Base-by-base conservation (phyloP, 225 moss, liverwort and hornwort species). In the Pseudoscleropodium purum region DNA sequence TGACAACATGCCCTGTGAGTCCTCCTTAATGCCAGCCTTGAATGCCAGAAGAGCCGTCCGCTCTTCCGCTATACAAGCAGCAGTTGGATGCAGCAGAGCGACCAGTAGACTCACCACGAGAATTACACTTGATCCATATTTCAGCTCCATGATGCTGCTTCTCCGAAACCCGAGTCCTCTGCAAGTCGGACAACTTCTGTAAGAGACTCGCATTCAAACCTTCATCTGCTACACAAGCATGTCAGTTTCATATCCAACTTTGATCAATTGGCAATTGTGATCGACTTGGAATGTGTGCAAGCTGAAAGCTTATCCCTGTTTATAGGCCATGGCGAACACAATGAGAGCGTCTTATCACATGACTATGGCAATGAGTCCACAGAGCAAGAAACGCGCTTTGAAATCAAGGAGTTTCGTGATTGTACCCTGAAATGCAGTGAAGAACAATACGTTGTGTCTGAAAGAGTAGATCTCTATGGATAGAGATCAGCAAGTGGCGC, bases 31-130 rank as follows among this genome's bases (percentile, higher is more conserved):
- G n/a, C 89, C 88, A 7, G 89, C 85, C 49, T 92, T 92, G 87
- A 91, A 93, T 18, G 61, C 87, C 88, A 93, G 45, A 52, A 93
- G 93, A 18, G 93, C 88, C 18, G 52, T 37, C 6, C 90, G 88
- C 83, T 93, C 93, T 27, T 30, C 88, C 45, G 90, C 24, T 64
- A 88, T 37, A 27, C 93, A 93, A 6, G 91, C 92, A 84, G 66
- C 84, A 62, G 57, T 62, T 63, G 72, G 75, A 12, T 75, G 84
- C 81, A 84, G 10, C 47, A 92, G n/a, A 2, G 49, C 76, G 3
- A 62, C 84, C 43, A 91, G 43, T 13, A 89, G 26, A 69, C 47
- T 41, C 75, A 82, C 74, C 36, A 88, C 59, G 26, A 88, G 65
- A 66, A 92, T 59, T 23, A 78, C 47, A 19, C 56, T 25, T 61